A percentile compares a stretch with the other conserved stretches of the same genome.
These are phyloP conservation scores for Agaricales sp. DNA, from an alignment of 1,284 basidiomycete species.

Conservation along the genomic window DNA sequence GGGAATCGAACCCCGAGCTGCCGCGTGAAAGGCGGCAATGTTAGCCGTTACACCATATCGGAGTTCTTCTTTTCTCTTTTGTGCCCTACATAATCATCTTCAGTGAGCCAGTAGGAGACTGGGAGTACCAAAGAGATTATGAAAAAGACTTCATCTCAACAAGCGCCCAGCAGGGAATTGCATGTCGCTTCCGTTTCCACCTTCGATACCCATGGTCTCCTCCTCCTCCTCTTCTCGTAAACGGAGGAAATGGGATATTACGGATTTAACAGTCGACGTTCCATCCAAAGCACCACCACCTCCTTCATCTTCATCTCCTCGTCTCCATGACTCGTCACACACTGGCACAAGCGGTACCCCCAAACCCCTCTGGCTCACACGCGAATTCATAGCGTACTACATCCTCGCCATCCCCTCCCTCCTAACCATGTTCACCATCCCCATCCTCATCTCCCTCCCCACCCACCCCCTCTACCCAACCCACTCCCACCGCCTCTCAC, in stretches of 20 bases:
- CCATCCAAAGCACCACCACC: not conserved
- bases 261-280: not conserved
- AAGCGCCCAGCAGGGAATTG: not conserved
- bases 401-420: not conserved
- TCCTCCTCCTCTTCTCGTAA: not conserved
- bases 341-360: not conserved
- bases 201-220: not conserved
- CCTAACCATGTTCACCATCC: not conserved
- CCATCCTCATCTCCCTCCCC: not conserved
- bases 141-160: too few relatives aligned
- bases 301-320: too few relatives aligned
- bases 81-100: too few relatives aligned
- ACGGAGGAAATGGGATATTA: not conserved
- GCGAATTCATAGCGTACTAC: not conserved
- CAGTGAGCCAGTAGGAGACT: too few relatives aligned
- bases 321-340: not conserved
- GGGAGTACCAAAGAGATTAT: too few relatives aligned
- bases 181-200: too few relatives aligned
- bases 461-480: not conserved
- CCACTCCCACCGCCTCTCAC: not conserved
- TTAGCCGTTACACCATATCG: conserved; percentile 21
- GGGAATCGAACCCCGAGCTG: conserved; percentile 53
- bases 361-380: not conserved
- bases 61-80: too few relatives aligned
- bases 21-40: conserved; percentile 29